Conservation (phyloP, 2,329 filamentous ascomycete species). For the Fusarium sterilihyphosum region DNA sequence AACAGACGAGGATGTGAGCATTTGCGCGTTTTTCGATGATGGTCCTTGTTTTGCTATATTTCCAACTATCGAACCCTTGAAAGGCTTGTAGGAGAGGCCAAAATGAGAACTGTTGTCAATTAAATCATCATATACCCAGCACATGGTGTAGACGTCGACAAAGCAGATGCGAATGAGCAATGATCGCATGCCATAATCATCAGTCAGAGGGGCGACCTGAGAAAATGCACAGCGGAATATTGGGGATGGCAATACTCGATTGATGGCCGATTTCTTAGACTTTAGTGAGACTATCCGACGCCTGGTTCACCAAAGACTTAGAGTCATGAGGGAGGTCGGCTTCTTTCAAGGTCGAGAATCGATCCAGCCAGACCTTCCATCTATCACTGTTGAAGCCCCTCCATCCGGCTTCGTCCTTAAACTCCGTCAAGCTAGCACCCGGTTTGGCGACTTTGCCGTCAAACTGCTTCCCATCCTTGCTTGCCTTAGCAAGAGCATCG, state of each 20-base stretch:
- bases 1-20: not conserved
- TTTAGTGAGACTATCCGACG: not conserved
- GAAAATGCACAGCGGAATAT: not conserved
- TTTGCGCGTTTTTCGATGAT: not conserved
- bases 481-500: not conserved
- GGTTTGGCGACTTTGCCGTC: slow-evolving; percentile 33
- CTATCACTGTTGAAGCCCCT: slow-evolving; percentile 22
- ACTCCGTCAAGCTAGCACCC: slow-evolving; percentile 3
- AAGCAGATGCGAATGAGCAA: too few species aligned
- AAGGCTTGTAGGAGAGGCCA: too few species aligned
- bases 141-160: too few species aligned
- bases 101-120: not conserved
- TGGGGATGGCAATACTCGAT: not conserved
- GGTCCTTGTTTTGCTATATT: not conserved
- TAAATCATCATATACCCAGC: too few species aligned
- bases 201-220: not conserved
- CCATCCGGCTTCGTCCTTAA: slow-evolving; percentile 16
- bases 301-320: fast-evolving
- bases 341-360: not conserved
- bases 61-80: too few species aligned
- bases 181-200: too few species aligned
- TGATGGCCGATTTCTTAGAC: not conserved
- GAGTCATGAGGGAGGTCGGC: not conserved
- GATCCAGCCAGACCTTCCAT: slow-evolving; percentile 22
- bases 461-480: slow-evolving; percentile 24